Percentiles rank a stretch among this genome's conserved stretches.
phyloP scores from a whole-genome alignment of 139 green algal genomes.

The Chlorella sorokiniana region DNA sequence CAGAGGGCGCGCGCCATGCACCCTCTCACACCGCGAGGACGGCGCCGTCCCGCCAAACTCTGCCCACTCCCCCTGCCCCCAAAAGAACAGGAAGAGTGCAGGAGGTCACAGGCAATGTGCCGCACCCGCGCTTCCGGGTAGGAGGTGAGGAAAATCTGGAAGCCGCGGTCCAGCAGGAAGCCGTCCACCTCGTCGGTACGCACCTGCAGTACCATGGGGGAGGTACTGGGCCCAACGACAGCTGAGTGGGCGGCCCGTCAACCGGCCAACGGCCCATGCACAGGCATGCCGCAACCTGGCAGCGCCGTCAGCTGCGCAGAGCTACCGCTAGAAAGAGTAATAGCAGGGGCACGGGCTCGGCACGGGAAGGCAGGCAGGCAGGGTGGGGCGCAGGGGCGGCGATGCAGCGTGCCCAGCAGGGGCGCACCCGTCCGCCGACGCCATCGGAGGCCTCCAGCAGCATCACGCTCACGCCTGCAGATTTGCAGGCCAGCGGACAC shows the following conservation, averaged over 20 bases:
- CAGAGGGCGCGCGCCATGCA: too few species aligned
- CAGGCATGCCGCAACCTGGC: too few species aligned
- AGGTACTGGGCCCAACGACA: neutral
- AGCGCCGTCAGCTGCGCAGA: too few species aligned
- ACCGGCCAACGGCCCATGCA: too few species aligned
- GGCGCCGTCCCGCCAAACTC: neutral
- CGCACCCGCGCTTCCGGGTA: conserved; percentile 51
- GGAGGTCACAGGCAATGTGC: neutral
- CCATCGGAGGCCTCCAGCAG: conserved; percentile 89
- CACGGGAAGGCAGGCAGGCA: neutral
- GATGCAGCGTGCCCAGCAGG: too few species aligned
- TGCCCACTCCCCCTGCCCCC: neutral
- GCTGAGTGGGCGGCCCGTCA: too few species aligned
- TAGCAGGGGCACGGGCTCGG: neutral
- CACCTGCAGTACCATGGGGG: conserved; percentile 3
- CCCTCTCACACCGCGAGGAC: too few species aligned
- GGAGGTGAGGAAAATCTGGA: conserved; percentile 97
- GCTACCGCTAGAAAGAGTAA: too few species aligned
- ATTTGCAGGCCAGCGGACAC: neutral
- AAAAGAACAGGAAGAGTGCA: neutral
- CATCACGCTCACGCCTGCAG: conserved; percentile 48
- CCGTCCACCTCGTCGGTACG: conserved; percentile 92
- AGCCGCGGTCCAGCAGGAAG: conserved; percentile 95
- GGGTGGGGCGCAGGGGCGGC: neutral
- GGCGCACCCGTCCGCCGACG: conserved; percentile 83